These are phyloP conservation scores for Coccomyxa subellipsoidea DNA, from an alignment of 163 green algal genomes.

Conservation along the genomic window DNA sequence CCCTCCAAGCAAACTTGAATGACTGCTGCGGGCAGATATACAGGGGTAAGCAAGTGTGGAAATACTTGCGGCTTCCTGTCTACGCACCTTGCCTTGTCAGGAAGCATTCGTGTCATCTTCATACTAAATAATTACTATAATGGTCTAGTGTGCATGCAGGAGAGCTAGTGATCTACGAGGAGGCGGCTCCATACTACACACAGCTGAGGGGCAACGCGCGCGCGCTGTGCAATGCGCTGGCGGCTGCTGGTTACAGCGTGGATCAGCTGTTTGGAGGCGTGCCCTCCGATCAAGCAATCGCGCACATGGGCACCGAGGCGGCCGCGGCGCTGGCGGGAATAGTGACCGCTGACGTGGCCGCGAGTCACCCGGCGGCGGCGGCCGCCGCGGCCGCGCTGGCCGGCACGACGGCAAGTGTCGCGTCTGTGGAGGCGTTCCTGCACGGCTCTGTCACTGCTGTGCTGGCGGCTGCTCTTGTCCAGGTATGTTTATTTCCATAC, in stretches of 20 bases:
- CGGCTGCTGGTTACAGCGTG: not conserved
- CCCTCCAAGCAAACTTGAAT: not conserved
- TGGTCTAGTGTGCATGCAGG: not conserved
- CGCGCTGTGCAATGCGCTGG: not conserved
- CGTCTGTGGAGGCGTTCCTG: slow-evolving; percentile 4
- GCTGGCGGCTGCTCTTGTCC: slow-evolving; percentile 3
- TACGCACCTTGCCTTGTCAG: too few relatives aligned
- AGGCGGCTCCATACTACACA: not conserved
- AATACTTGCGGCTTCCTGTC: too few relatives aligned
- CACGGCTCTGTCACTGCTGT: not conserved
- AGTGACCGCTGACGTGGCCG: not conserved
- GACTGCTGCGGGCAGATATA: too few relatives aligned
- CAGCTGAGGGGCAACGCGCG: not conserved
- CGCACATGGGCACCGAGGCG: not conserved
- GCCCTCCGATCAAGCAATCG: not conserved
- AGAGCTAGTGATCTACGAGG: not conserved
- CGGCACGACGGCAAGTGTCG: not conserved
- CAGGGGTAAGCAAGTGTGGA: too few relatives aligned
- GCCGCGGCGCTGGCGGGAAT: not conserved
- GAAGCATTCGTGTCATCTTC: too few relatives aligned
- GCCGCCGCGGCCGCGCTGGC: not conserved
- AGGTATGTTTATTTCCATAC: not conserved
- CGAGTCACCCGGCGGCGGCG: not conserved
- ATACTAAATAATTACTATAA: not conserved
- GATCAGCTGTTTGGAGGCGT: not conserved